Evolutionary conservation across 2,329 filamentous ascomycete genomes (phyloP), one percentile per base, ranked within the genome.

Genomic region (Ceratocystis diversiconidia): DNA sequence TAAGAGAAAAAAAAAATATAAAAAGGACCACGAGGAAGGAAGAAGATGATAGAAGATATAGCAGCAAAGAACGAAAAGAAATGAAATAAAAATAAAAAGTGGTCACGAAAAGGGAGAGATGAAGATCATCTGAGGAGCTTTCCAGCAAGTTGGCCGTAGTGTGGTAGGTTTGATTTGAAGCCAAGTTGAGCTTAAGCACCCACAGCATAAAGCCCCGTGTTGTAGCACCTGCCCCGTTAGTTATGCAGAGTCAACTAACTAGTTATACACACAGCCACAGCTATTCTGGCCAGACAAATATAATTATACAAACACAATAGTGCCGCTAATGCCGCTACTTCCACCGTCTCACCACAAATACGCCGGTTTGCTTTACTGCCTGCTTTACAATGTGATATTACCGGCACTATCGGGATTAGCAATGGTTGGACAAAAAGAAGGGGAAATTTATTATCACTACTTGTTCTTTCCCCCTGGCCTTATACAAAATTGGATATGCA

Each of bases 11-110:
- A 17, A 44, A 61, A 30, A 61, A 48, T 22, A 25, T 4, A 50
- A 22, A 10, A 10, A 50, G 17, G 48, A 32, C 52, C 12, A 17
- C 8, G 5, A 10, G 46, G 57, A 15, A 41, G 17, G 36, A 22
- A 19, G 55, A 30, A 62, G 25, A 67, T 44, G 17, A 43, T 48
- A 50, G 43, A 60, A 65, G 17, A 48, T n/a, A 61, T 52, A 25
- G 43, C 63, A 36, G 22, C 44, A 19, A 57, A 63, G 36, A 63
- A 32, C 36, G 64, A 62, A 60, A 64, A 46, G 66, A 61, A 64
- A 57, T 66, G 60, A 65, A 60, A 63, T 52, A 60, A 28, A 30
- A 43, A 64, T 50, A 66, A 46, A 63, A 19, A 59, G 41, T 43
- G 44, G 50, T n/a, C 61, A 25, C 43, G 30, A 50, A 62, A 62